Conservation (phyloP, 768 basidiomycete species). For the Phaffia tasmanica region DNA sequence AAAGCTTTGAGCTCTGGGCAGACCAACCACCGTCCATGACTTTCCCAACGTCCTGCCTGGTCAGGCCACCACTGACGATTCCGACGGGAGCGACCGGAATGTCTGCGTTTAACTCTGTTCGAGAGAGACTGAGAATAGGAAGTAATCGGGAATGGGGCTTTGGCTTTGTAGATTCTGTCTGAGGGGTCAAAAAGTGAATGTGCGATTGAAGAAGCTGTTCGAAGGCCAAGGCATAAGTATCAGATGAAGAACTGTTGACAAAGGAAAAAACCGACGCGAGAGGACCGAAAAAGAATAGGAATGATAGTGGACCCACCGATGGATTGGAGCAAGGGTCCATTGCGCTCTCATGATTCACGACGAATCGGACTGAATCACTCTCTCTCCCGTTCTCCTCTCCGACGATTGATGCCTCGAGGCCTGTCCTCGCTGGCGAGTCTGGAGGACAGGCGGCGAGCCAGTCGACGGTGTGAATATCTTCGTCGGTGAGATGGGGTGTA, state of each 20-base stretch:
- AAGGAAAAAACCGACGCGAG: not conserved
- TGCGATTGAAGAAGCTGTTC: slow-evolving; percentile 36
- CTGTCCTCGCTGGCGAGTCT: slow-evolving; percentile 33
- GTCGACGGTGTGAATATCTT: slow-evolving; percentile 33
- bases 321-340: slow-evolving; percentile 40
- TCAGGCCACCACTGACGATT: slow-evolving; percentile 29
- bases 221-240: not conserved
- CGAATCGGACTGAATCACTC: slow-evolving; percentile 32
- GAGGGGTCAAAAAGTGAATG: slow-evolving; percentile 36
- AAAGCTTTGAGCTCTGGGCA: slow-evolving; percentile 36
- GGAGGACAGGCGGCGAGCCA: slow-evolving; percentile 36
- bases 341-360: slow-evolving; percentile 33
- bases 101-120: slow-evolving; percentile 36
- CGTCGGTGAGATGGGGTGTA: slow-evolving; percentile 33
- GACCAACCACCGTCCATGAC: slow-evolving; percentile 35
- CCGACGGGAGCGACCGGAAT: slow-evolving; percentile 39
- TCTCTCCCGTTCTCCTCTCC: slow-evolving; percentile 11
- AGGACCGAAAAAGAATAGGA: not conserved
- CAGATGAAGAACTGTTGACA: not conserved
- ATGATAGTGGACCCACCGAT: slow-evolving; percentile 28
- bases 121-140: slow-evolving; percentile 37
- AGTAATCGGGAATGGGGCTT: slow-evolving; percentile 38
- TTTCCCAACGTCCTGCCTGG: slow-evolving; percentile 36
- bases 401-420: slow-evolving; percentile 10
- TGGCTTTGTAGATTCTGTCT: slow-evolving; percentile 34